Percentiles rank a stretch among this genome's conserved stretches.
These are phyloP conservation scores for Colletotrichum magnum DNA, from an alignment of 2,329 filamentous ascomycete genomes.

Conservation along the genomic window DNA sequence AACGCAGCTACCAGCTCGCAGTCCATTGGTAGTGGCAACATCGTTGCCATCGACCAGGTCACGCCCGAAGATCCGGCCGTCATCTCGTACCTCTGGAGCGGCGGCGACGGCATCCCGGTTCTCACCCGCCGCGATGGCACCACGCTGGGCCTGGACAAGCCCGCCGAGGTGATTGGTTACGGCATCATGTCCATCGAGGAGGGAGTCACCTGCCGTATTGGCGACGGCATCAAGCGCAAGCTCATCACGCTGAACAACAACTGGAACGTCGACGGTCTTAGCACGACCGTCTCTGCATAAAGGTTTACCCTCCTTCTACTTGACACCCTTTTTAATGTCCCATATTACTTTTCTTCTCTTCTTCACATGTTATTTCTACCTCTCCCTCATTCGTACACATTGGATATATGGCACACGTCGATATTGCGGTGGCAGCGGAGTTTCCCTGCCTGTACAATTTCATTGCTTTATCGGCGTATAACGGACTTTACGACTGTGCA, in stretches of 20 bases:
- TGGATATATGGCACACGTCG: constrained; percentile 24
- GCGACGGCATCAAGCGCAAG: constrained; percentile 61
- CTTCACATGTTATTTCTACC: constrained; percentile 26
- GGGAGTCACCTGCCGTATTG: constrained; percentile 58
- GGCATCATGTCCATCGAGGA: constrained; percentile 56
- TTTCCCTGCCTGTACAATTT: constrained; percentile 21
- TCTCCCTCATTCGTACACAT: neutral
- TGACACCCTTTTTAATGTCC: constrained; percentile 14
- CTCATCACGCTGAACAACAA: constrained; percentile 53
- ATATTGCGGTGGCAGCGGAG: constrained; percentile 1
- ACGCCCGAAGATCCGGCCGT: constrained; percentile 55
- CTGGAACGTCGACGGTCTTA: constrained; percentile 54
- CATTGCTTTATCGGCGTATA: constrained; percentile 24
- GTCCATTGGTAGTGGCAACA: constrained; percentile 18
- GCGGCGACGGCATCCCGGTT: constrained; percentile 50
- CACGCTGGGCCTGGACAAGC: constrained; percentile 53
- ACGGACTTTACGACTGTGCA: constrained; percentile 16
- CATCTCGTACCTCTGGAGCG: constrained; percentile 55
- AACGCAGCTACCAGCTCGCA: constrained; percentile 9
- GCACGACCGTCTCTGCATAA: constrained; percentile 21
- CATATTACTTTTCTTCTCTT: constrained; percentile 29
- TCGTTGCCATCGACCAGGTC: constrained; percentile 57
- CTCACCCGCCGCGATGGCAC: constrained; percentile 53
- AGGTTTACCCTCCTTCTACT: constrained; percentile 7
- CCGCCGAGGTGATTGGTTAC: constrained; percentile 56